Conservation (phyloP, 768 basidiomycete species). For the Lactarius akahatsu region DNA sequence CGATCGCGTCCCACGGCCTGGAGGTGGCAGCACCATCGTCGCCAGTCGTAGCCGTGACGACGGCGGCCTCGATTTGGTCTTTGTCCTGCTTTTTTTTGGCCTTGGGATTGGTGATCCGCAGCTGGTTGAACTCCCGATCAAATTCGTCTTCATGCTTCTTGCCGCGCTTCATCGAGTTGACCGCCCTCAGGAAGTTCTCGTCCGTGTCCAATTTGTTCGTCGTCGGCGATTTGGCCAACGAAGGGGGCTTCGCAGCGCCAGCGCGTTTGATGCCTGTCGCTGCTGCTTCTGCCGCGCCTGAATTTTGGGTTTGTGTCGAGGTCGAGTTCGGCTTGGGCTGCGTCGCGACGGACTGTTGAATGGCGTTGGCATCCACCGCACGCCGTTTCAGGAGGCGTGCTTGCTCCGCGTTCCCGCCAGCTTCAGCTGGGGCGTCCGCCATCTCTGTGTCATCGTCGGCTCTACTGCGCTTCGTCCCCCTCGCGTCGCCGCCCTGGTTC, state of each 20-base stretch:
- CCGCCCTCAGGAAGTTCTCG: slow-evolving; percentile 59
- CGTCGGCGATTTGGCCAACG: not conserved
- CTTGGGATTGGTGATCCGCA: slow-evolving; percentile 64
- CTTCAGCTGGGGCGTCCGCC: not conserved
- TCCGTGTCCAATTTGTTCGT: slow-evolving; percentile 49
- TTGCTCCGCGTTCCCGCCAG: not conserved
- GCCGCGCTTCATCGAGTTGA: slow-evolving; percentile 67
- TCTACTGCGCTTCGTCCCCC: slow-evolving; percentile 23
- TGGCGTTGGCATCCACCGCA: slow-evolving; percentile 5
- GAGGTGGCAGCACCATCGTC: slow-evolving; percentile 30
- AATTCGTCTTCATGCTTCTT: slow-evolving; percentile 65
- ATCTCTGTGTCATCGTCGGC: slow-evolving; percentile 3
- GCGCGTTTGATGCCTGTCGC: not conserved
- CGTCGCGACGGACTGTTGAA: not conserved
- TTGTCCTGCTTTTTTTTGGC: slow-evolving; percentile 32
- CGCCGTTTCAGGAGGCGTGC: slow-evolving; percentile 17
- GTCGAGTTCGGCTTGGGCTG: not conserved
- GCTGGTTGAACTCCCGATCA: slow-evolving; percentile 72
- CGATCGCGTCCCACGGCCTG: slow-evolving; percentile 55
- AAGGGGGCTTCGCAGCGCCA: not conserved
- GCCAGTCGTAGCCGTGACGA: slow-evolving; percentile 37
- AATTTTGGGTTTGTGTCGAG: slow-evolving; percentile 1
- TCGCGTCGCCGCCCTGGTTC: not conserved
- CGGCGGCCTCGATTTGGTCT: not conserved
- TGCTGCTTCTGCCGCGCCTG: not conserved